Base-by-base conservation (phyloP, 495 filamentous ascomycete species). In the Physcia stellaris region DNA sequence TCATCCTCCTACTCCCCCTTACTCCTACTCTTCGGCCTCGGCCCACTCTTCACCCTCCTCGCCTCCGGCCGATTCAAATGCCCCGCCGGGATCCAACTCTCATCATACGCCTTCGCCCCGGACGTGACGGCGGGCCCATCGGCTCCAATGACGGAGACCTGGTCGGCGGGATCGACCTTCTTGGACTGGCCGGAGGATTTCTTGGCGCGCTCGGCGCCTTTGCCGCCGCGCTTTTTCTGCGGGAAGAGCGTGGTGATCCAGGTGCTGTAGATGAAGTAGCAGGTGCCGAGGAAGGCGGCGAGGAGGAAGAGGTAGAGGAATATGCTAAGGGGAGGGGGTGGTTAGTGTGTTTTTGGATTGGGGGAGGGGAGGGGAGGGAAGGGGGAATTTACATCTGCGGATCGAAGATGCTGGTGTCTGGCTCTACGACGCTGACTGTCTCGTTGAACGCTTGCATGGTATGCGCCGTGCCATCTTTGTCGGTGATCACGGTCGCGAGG, bases 241-340 rank as follows among this genome's bases (percentile, higher is more conserved):
- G 90, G 90, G 74, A 94, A 93, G 53, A 96, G 78, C n/a, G 85
- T 76, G 35, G 86, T 80, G 61, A 98, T 74, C 84, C 87, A 96
- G 54, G 88, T 94, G 59, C 76, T 90, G 71, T 98, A 98, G 63
- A 94, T 86, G 59, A 93, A 95, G 74, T 90, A 94, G 58, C 76
- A 66, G 29, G 80, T 83, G 40, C 79, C 86, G 47, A 56, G 73
- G 56, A 93, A 87, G 52, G 66, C 72, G 40, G 71, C 74, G 39
- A 75, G 60, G 47, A 98, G 85, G 68, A 96, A 75, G 58, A 94
- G 75, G 67, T 96, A 98, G 42, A 98, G 79, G 76, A 98, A 98
- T 62, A 94, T 81, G 50, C 87, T 93, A 43, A 22, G 39, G 31
- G 26, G 26, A 15, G 5, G 16, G 35, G 5, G 35, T 11, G n/a